Percentiles rank a stretch among this genome's conserved stretches.
These are phyloP conservation scores for Arachis stenosperma DNA, from an alignment of 306 rosid species.

Conservation along the genomic window DNA sequence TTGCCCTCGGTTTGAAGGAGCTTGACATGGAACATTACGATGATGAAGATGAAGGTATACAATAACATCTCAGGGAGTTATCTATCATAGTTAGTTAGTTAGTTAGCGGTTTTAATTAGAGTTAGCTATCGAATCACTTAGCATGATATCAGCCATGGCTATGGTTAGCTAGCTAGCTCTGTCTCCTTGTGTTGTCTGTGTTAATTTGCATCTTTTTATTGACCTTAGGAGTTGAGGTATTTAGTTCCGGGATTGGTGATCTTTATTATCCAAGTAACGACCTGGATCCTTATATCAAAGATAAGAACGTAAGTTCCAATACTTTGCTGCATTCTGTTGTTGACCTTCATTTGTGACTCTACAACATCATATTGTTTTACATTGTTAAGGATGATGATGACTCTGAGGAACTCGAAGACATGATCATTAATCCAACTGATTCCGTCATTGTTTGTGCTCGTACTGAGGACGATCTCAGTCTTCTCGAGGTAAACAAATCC, in stretches of 20 bases:
- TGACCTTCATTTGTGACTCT: conserved; percentile 7
- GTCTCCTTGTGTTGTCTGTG: background rate
- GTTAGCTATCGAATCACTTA: background rate
- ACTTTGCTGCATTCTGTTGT: conserved; percentile 6
- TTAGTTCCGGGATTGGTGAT: conserved; percentile 70
- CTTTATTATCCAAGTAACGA: conserved; percentile 69
- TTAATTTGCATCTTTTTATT: conserved; percentile 27
- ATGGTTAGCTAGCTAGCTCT: background rate
- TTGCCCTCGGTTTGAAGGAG: conserved; percentile 65
- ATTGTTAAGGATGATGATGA: conserved; percentile 57
- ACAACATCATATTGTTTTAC: background rate
- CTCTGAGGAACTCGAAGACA: conserved; percentile 81
- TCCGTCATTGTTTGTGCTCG: conserved; percentile 75
- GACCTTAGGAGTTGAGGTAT: conserved; percentile 64
- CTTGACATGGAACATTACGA: conserved; percentile 87
- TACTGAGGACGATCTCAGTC: conserved; percentile 64
- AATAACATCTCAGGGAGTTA: background rate
- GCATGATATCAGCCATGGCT: too few species aligned
- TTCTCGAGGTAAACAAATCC: conserved; percentile 59
- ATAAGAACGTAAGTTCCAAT: conserved; percentile 52
- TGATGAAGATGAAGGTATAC: conserved; percentile 73
- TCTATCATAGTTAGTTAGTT: background rate
- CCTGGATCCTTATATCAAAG: conserved; percentile 78
- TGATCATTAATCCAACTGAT: conserved; percentile 72
- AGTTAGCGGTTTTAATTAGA: background rate